phyloP scores from a whole-genome alignment of 441 rosid genomes.

The Euphorbia celastroides region DNA sequence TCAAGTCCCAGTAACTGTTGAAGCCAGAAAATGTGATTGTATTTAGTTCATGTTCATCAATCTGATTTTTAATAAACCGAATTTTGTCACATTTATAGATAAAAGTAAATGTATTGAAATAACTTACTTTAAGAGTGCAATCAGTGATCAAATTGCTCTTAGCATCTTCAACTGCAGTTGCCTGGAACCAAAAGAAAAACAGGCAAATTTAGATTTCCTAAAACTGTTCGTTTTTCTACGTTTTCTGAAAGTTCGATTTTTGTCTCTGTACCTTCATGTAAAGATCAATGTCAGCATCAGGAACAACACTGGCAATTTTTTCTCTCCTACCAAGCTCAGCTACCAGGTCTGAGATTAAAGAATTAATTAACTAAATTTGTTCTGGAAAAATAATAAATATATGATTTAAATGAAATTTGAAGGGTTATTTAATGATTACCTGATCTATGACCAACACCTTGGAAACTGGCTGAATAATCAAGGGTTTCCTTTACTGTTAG shows the following conservation, averaged over 20 bases:
- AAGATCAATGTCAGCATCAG: constrained; percentile 14
- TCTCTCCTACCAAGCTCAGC: constrained; percentile 16
- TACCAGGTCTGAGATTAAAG: constrained; percentile 8
- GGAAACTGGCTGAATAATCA: constrained; percentile 14
- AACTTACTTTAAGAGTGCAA: constrained; percentile 15
- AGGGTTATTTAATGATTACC: constrained; percentile 5
- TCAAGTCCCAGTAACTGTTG: constrained; percentile 20
- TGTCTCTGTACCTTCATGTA: constrained; percentile 11
- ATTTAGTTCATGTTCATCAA: background rate
- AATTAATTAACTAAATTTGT: background rate
- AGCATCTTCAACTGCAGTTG: constrained; percentile 13
- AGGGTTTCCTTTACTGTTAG: constrained; percentile 19
- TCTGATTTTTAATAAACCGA: background rate
- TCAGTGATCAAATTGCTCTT: constrained; percentile 15
- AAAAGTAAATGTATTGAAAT: background rate
- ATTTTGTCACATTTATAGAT: background rate
- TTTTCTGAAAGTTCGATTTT: background rate
- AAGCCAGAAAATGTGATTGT: background rate
- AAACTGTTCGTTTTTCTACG: background rate
- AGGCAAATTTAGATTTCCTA: background rate
- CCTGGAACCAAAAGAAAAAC: constrained; percentile 9
- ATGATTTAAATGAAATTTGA: background rate
- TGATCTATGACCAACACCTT: constrained; percentile 13
- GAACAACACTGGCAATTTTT: constrained; percentile 10
- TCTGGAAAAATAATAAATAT: background rate